These are phyloP conservation scores for Lecanicillium sp. DNA, from an alignment of 2,329 filamentous ascomycete genomes.

Conservation along the genomic window DNA sequence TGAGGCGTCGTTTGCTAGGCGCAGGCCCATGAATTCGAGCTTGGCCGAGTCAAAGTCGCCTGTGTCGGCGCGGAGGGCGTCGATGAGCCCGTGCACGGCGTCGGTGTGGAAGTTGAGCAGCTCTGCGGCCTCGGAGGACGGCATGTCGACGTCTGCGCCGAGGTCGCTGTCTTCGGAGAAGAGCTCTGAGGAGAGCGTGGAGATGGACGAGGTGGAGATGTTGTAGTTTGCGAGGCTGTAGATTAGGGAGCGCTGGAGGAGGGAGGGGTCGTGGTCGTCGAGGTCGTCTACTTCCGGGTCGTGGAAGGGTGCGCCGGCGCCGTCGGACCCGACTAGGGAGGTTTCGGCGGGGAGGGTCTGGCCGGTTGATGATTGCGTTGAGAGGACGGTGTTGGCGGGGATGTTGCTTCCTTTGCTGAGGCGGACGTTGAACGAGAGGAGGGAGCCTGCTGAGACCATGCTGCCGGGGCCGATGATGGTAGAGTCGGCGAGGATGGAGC, in stretches of 20 bases:
- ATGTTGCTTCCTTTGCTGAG: conserved; percentile 55
- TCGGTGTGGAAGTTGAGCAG: conserved; percentile 67
- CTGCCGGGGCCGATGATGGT: conserved; percentile 64
- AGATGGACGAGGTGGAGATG: conserved; percentile 47
- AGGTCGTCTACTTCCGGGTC: conserved; percentile 40
- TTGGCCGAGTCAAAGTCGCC: conserved; percentile 75
- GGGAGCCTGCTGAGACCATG: conserved; percentile 59
- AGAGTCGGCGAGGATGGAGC: conserved; percentile 69
- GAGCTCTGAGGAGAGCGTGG: conserved; percentile 54
- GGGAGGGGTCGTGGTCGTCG: conserved; percentile 40
- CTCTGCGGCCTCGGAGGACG: conserved; percentile 45
- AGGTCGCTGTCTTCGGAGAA: conserved; percentile 59
- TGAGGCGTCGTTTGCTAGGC: conserved; percentile 83
- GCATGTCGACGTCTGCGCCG: conserved; percentile 55
- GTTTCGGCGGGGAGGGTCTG: conserved; percentile 31
- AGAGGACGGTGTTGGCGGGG: conserved; percentile 24
- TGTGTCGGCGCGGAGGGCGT: conserved; percentile 67
- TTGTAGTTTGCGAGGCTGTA: conserved; percentile 45
- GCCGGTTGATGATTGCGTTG: conserved; percentile 26
- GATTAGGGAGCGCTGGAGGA: conserved; percentile 46
- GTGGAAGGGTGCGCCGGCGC: conserved; percentile 41
- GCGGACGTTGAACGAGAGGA: conserved; percentile 72
- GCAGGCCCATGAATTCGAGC: conserved; percentile 87
- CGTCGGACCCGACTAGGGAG: conserved; percentile 37
- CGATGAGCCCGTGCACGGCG: conserved; percentile 77